These are phyloP conservation scores for Delonix regia DNA, from an alignment of 306 rosid species.

Conservation along the genomic window DNA sequence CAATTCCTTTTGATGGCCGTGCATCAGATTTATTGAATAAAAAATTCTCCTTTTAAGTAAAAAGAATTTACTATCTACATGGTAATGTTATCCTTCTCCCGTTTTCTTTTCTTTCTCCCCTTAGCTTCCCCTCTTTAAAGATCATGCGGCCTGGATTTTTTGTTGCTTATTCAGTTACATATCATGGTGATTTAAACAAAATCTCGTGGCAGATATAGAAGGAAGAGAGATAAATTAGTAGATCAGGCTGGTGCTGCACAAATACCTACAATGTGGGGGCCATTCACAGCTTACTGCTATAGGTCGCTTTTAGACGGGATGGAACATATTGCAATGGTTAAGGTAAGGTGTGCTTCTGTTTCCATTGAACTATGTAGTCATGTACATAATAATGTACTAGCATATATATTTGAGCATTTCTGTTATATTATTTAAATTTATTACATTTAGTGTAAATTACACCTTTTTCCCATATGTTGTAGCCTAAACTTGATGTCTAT, in stretches of 20 bases:
- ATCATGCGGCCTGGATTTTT: not conserved
- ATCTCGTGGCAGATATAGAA: slow-evolving; percentile 70
- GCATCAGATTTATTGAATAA: not conserved
- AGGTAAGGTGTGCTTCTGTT: slow-evolving; percentile 55
- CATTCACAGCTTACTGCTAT: slow-evolving; percentile 81
- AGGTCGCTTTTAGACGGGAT: slow-evolving; percentile 81
- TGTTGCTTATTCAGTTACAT: slow-evolving; percentile 28
- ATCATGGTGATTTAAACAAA: slow-evolving; percentile 28
- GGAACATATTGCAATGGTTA: slow-evolving; percentile 98
- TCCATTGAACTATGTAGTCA: not conserved
- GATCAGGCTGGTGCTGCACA: slow-evolving; percentile 69
- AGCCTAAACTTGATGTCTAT: slow-evolving; percentile 2
- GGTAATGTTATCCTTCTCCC: not conserved
- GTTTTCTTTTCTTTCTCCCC: not conserved
- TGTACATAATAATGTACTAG: not conserved
- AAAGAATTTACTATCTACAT: not conserved
- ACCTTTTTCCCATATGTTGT: slow-evolving; percentile 1
- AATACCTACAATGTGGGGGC: slow-evolving; percentile 98
- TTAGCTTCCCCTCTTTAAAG: not conserved
- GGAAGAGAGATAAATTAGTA: slow-evolving; percentile 82
- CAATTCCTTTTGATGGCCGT: not conserved
- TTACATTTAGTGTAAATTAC: not conserved
- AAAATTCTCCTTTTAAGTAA: not conserved
- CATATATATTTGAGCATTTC: not conserved
- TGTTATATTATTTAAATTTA: slow-evolving; percentile 4